Evolutionary conservation across 2,329 filamentous ascomycete species (phyloP).

Genomic region (Grosmannia huntii): DNA sequence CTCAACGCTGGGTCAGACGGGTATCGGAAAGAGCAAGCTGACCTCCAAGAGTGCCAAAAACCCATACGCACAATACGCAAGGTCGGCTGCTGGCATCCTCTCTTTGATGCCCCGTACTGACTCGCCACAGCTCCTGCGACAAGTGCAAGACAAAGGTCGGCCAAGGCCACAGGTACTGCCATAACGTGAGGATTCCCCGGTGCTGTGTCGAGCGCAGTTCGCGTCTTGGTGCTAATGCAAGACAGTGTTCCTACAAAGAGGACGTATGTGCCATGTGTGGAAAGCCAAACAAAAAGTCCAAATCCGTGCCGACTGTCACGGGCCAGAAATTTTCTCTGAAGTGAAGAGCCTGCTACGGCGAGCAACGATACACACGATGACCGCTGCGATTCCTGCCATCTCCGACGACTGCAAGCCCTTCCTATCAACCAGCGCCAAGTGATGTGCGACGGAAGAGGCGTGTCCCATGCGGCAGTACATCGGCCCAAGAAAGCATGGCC

Average conservation of each 20-base stretch:
- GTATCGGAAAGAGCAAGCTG: conserved; percentile 53
- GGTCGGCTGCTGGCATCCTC: conserved; percentile 9
- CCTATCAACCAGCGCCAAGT: neutral
- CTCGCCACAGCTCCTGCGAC: conserved; percentile 32
- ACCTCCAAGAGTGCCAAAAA: conserved; percentile 53
- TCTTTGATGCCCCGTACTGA: neutral
- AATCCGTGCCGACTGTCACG: conserved; percentile 38
- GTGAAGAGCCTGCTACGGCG: conserved; percentile 20
- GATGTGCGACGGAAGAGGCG: neutral
- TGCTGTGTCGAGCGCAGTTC: no score
- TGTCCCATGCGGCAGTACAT: no score
- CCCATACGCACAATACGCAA: conserved; percentile 51
- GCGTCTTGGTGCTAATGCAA: neutral
- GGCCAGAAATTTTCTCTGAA: conserved; percentile 53
- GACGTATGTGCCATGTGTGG: conserved; percentile 54
- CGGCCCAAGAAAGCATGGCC: no score
- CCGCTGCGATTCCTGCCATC: neutral
- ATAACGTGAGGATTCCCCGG: conserved; percentile 17
- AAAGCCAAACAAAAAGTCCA: conserved; percentile 40
- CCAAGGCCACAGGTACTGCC: conserved; percentile 46
- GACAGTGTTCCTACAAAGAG: conserved; percentile 43
- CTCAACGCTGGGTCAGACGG: conserved; percentile 42
- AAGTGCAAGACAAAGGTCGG: conserved; percentile 52
- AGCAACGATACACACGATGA: neutral
- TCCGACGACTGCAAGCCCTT: neutral